A percentile compares a stretch with the other conserved stretches of the same genome.
phyloP scores from a whole-genome alignment of 768 basidiomycete genomes.

The Lentinula edodes region DNA sequence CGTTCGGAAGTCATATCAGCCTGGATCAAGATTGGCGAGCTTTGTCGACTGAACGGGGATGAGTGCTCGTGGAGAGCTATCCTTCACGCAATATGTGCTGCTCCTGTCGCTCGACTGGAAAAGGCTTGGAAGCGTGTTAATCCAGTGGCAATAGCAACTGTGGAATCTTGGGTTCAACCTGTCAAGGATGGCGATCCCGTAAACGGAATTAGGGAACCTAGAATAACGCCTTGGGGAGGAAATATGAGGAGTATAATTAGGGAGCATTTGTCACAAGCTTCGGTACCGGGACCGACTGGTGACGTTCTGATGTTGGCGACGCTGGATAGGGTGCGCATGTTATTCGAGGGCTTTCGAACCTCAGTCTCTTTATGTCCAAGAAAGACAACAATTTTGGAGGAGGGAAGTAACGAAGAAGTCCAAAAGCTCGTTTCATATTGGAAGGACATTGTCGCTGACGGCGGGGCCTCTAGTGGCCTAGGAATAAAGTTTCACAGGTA shows the following conservation, averaged over 20 bases:
- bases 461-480: slow-evolving; percentile 33
- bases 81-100: slow-evolving; percentile 60
- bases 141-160: slow-evolving; percentile 43
- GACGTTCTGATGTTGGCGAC: slow-evolving; percentile 36
- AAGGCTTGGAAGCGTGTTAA: slow-evolving; percentile 81
- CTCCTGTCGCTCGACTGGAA: slow-evolving; percentile 72
- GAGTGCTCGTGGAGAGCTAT: slow-evolving; percentile 80
- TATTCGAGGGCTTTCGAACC: slow-evolving; percentile 51
- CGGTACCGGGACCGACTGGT: slow-evolving; percentile 30
- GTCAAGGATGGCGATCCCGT: slow-evolving; percentile 18
- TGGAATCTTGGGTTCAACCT: slow-evolving; percentile 65
- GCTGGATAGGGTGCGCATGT: slow-evolving; percentile 32
- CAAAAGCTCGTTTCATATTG: slow-evolving; percentile 51
- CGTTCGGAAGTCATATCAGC: slow-evolving; percentile 67
- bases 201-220: slow-evolving; percentile 34
- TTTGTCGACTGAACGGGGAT: slow-evolving; percentile 67
- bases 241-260: slow-evolving; percentile 42
- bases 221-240: slow-evolving; percentile 67
- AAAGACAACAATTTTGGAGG: slow-evolving; percentile 29
- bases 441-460: slow-evolving; percentile 40
- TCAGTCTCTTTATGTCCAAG: slow-evolving; percentile 49
- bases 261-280: slow-evolving; percentile 40
- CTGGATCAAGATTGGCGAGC: slow-evolving; percentile 72
- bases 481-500: slow-evolving; percentile 61
- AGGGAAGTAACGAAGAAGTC: slow-evolving; percentile 33